Percentiles rank a stretch among this genome's conserved stretches.
Evolutionary conservation across 2,329 filamentous ascomycete genomes (phyloP).

Genomic region (Penicillium psychrosexuale): DNA sequence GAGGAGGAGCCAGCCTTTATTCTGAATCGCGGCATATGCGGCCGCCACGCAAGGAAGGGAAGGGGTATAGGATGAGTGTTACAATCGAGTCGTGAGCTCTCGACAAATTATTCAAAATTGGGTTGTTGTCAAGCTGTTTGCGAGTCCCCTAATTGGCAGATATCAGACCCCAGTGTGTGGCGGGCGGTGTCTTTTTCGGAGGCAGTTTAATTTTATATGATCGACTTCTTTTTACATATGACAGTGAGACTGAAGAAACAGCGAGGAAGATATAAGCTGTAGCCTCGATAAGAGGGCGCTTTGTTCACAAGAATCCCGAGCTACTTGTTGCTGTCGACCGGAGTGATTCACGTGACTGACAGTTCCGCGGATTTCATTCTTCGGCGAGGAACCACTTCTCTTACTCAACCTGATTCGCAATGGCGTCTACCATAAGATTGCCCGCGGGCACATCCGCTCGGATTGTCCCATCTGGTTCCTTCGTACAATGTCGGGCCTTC

Average conservation of each 20-base stretch:
- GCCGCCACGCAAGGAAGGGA: constrained; percentile 29
- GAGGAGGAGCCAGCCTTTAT: constrained; percentile 42
- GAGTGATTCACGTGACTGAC: constrained; percentile 22
- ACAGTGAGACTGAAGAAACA: neutral
- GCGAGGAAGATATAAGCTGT: constrained; percentile 2
- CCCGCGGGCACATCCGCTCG: constrained; percentile 23
- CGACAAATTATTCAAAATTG: neutral
- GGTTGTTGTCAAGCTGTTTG: constrained; percentile 10
- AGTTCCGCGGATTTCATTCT: constrained; percentile 23
- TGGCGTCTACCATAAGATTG: constrained; percentile 34
- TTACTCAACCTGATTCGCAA: constrained; percentile 20
- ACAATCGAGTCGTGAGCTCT: neutral
- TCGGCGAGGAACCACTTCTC: constrained; percentile 6
- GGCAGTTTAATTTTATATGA: constrained; percentile 2
- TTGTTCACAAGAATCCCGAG: neutral
- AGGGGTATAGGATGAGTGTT: neutral
- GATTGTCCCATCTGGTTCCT: constrained; percentile 15
- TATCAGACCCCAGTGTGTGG: constrained; percentile 4
- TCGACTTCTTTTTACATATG: neutral
- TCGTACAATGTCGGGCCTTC: constrained; percentile 35
- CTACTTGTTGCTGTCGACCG: constrained; percentile 8
- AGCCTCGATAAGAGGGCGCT: neutral
- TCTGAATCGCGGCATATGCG: constrained; percentile 36
- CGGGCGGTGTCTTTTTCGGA: constrained; percentile 8
- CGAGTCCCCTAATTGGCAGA: constrained; percentile 11